phyloP scores from a whole-genome alignment of 108 stramenopile genomes.

The Discostella pseudostelligera region DNA sequence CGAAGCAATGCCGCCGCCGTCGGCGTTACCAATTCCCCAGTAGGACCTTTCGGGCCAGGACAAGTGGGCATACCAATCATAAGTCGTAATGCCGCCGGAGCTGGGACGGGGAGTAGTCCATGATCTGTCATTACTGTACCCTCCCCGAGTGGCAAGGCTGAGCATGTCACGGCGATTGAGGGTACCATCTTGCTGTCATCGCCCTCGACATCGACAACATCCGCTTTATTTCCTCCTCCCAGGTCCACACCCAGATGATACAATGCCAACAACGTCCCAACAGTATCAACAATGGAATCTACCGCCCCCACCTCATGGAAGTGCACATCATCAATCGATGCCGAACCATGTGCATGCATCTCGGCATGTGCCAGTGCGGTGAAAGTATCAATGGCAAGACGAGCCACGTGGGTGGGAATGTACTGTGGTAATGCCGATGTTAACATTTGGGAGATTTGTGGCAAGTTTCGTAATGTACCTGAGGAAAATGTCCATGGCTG shows the following conservation, averaged over 20 bases:
- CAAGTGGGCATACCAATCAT: slow-evolving; percentile 85
- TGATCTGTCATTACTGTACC: slow-evolving; percentile 92
- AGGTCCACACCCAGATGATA: slow-evolving; percentile 65
- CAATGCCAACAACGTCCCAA: slow-evolving; percentile 83
- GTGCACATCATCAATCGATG: slow-evolving; percentile 73
- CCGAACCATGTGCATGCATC: slow-evolving; percentile 80
- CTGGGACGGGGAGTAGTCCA: slow-evolving; percentile 92
- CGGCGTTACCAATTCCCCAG: slow-evolving; percentile 90
- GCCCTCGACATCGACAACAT: neutral
- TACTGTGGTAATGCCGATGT: slow-evolving; percentile 41
- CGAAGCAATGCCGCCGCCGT: slow-evolving; percentile 88
- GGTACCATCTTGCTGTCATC: neutral
- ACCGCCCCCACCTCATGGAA: slow-evolving; percentile 95
- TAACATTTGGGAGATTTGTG: slow-evolving; percentile 76
- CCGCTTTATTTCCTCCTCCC: slow-evolving; percentile 14
- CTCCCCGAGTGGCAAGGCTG: slow-evolving; percentile 82
- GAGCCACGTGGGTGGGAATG: slow-evolving; percentile 70
- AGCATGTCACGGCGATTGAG: slow-evolving; percentile 55
- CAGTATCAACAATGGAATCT: slow-evolving; percentile 91
- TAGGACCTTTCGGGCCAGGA: slow-evolving; percentile 77
- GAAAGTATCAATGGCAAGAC: slow-evolving; percentile 73
- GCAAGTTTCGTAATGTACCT: slow-evolving; percentile 78
- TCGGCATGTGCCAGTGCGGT: slow-evolving; percentile 86
- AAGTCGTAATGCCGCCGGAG: slow-evolving; percentile 86
- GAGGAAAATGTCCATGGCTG: slow-evolving; percentile 22